A percentile compares a stretch with the other conserved stretches of the same genome.
phyloP scores from a whole-genome alignment of 306 rosid species.

The Dalbergia oliveri region DNA sequence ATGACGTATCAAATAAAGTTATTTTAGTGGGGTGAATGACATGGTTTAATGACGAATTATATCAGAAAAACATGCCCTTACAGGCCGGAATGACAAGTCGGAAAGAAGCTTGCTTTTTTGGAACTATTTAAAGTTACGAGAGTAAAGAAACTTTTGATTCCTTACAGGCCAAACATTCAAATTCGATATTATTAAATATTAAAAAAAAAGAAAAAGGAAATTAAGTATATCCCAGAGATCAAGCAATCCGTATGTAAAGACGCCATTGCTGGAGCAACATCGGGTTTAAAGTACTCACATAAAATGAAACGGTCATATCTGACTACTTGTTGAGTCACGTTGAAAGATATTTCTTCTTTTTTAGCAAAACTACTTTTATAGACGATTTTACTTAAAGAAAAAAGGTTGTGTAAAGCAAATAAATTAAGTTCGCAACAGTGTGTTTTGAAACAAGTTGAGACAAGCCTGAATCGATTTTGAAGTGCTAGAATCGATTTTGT shows the following conservation, averaged over 20 bases:
- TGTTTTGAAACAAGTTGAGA: too few relatives aligned
- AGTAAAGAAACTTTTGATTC: slow-evolving; percentile 46
- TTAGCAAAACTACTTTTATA: background rate
- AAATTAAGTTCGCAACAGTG: background rate
- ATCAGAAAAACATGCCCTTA: background rate
- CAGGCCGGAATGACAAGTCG: background rate
- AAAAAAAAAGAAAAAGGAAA: background rate
- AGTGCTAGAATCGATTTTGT: too few relatives aligned
- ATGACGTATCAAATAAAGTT: slow-evolving; percentile 24
- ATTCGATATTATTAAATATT: background rate
- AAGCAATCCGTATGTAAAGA: background rate
- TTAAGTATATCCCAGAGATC: background rate
- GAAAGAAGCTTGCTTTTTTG: slow-evolving; percentile 38
- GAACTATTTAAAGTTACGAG: background rate
- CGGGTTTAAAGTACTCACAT: background rate
- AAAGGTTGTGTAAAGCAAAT: too few relatives aligned
- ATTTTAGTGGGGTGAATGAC: slow-evolving; percentile 10
- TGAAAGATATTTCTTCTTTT: background rate
- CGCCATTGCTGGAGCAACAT: background rate
- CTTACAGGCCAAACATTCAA: slow-evolving; percentile 52
- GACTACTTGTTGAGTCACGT: background rate
- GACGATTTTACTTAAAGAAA: background rate
- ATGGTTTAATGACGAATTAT: background rate
- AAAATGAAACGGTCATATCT: background rate
- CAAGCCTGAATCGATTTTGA: too few relatives aligned